phyloP scores from a whole-genome alignment of 2,329 filamentous ascomycete species.

The Aspergillus clavatus region DNA sequence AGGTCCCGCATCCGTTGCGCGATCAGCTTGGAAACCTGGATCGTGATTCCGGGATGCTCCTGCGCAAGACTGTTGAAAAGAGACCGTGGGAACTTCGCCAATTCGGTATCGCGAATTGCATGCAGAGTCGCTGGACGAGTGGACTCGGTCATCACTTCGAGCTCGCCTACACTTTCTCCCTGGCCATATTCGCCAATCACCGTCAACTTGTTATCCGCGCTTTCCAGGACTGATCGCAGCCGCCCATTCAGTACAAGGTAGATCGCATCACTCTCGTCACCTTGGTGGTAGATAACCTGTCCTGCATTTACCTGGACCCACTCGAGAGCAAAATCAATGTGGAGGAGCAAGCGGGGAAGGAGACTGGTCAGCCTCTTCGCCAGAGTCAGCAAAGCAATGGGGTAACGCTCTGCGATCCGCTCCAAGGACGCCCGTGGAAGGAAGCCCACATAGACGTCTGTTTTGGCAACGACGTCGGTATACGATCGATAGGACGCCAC shows the following conservation, averaged over 20 bases:
- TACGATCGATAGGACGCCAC: constrained; percentile 95
- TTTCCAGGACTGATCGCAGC: constrained; percentile 76
- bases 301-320: constrained; percentile 97
- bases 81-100: constrained; percentile 92
- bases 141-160: constrained; percentile 95
- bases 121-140: constrained; percentile 85
- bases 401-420: constrained; percentile 86
- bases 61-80: constrained; percentile 96
- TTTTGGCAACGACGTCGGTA: constrained; percentile 94
- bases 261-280: constrained; percentile 94
- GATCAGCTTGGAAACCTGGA: constrained; percentile 98
- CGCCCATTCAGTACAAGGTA: constrained; percentile 96
- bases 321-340: constrained; percentile 97
- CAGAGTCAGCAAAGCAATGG: constrained; percentile 89
- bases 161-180: constrained; percentile 93
- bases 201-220: constrained; percentile 72
- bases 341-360: constrained; percentile 80
- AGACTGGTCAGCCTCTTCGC: constrained; percentile 89
- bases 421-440: constrained; percentile 80
- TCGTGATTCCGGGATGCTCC: constrained; percentile 96
- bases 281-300: constrained; percentile 88
- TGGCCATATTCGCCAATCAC: constrained; percentile 92
- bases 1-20: constrained; percentile 88
- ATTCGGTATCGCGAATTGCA: constrained; percentile 91
- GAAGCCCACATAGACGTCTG: constrained; percentile 96